These are phyloP conservation scores for Rhynchospora tenuis DNA, from an alignment of 176 grass and related monocot genomes.

Conservation along the genomic window DNA sequence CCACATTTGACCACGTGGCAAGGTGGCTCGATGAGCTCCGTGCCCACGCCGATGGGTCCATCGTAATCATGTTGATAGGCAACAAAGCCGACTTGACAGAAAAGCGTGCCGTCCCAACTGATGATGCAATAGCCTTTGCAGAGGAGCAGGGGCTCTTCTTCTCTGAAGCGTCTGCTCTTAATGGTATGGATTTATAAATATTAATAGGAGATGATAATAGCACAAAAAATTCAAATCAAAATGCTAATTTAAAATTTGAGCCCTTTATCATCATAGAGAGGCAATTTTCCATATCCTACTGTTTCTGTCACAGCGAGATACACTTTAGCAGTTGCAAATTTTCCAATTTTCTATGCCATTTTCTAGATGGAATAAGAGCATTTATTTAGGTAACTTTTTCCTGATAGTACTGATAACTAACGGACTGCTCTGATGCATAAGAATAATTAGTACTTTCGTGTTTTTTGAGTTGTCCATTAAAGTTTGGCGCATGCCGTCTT, in stretches of 20 bases:
- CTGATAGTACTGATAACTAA: background rate
- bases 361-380: background rate
- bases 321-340: background rate
- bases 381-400: background rate
- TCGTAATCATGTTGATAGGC: constrained; percentile 70
- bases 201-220: background rate
- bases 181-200: constrained; percentile 25
- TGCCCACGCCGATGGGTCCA: constrained; percentile 68
- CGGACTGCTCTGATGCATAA: background rate
- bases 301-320: background rate
- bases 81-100: constrained; percentile 72
- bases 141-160: constrained; percentile 92
- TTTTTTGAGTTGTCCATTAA: background rate
- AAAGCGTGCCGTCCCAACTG: constrained; percentile 18
- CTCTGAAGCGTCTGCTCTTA: constrained; percentile 78
- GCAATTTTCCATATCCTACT: background rate
- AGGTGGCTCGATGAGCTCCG: constrained; percentile 74
- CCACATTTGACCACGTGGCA: constrained; percentile 43
- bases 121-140: constrained; percentile 54
- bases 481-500: background rate
- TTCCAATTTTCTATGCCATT: background rate
- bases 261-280: background rate
- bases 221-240: background rate
- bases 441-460: background rate
- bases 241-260: background rate